Base-by-base conservation (phyloP, 345 rosid genomes). In the Kandelia obovata region DNA sequence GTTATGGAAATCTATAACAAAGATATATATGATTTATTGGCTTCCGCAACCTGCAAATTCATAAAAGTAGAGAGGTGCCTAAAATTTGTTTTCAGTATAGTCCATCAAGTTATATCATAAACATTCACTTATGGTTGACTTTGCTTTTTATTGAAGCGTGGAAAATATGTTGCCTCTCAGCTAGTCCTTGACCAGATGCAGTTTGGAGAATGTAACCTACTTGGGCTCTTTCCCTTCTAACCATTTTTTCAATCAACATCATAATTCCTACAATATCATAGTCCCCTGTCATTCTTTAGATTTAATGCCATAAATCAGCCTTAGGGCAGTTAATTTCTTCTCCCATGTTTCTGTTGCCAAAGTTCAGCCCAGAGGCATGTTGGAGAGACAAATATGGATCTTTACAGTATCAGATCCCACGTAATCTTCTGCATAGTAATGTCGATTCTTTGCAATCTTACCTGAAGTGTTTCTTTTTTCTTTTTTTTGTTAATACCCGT, bases 321-420 rank as follows among this genome's bases (percentile, higher is more conserved):
- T 21, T 21, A 21, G 21, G 21, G 21, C 21, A 21, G 21, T 21
- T 21, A 21, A 21, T 21, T 21, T 21, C 21, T 21, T 21, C 21
- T 21, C 21, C 21, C 21, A 21, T 21, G 21, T 21, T 21, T 21
- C 21, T 21, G 21, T 21, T 21, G 21, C 21, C 21, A 21, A 21
- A 21, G 21, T 85, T 83, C 88, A 94, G 98, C 96, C 75, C 96
- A 94, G 73, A 83, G 98, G 76, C 98, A 91, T 76, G 85, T 89
- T 77, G 98, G 96, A 61, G 97, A 91, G 87, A 94, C 98, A 49
- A 91, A 94, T 75, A 91, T 94, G 97, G 89, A 91, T 65, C 53
- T 89, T 30, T 76, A 88, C 74, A 94, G 97, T 67, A 94, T 97
- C 68, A 80, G 97, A 78, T 94, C 98, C 27, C 98, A 94, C 84